Conservation (phyloP, 805 yeast species). For the Starmera dryadoides region DNA sequence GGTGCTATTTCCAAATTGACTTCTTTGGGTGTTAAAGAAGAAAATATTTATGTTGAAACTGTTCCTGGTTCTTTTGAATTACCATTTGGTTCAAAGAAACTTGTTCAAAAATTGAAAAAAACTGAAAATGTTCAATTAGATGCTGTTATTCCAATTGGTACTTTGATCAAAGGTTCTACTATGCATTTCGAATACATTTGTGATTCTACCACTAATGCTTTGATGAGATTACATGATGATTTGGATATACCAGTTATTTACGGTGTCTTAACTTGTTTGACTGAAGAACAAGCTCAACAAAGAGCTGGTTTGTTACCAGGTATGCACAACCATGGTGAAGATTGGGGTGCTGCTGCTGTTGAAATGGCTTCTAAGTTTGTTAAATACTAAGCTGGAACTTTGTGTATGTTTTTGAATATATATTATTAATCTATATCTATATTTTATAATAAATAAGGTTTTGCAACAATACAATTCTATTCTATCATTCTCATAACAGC, state of each 20-base stretch:
- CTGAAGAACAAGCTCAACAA: constrained; percentile 88
- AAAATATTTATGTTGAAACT: constrained; percentile 71
- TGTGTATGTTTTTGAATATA: no score
- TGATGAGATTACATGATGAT: constrained; percentile 75
- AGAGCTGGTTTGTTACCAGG: constrained; percentile 83
- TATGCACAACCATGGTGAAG: constrained; percentile 94
- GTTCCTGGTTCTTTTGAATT: constrained; percentile 96
- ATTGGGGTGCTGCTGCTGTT: constrained; percentile 99
- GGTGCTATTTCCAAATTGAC: constrained; percentile 63
- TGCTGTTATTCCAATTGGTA: constrained; percentile 91
- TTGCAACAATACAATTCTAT: not conserved
- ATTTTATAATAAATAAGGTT: not conserved
- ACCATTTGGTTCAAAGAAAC: constrained; percentile 66
- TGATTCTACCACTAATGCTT: constrained; percentile 77
- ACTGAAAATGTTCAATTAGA: constrained; percentile 48
- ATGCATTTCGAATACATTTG: constrained; percentile 98
- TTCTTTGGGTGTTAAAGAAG: constrained; percentile 63
- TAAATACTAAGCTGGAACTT: not conserved
- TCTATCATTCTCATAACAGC: constrained; percentile 4
- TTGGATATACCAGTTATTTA: constrained; percentile 77
- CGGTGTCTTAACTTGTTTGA: constrained; percentile 88
- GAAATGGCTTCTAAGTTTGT: constrained; percentile 68
- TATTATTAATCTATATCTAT: not conserved
- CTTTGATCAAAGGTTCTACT: constrained; percentile 90
- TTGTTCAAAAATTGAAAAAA: constrained; percentile 35